Base-by-base conservation (phyloP, 768 basidiomycete species). In the Tricholoma saponaceum region DNA sequence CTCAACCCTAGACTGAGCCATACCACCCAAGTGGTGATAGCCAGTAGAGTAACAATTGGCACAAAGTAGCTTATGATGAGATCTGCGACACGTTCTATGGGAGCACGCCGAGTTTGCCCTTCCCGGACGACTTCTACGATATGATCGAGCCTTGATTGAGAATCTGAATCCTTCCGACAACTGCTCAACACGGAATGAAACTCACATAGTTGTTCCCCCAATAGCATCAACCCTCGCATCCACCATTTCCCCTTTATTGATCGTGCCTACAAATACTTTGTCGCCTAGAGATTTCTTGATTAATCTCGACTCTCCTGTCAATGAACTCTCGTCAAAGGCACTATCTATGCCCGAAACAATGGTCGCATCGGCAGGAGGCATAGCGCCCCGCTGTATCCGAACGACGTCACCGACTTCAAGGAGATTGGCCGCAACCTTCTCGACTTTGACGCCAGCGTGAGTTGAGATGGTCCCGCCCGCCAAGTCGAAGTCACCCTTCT, bases 331-430 rank as follows among this genome's bases (percentile, higher is more conserved):
- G 62, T 94, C 90, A 60, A 95, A 92, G 0, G 74, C 69, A 2
- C 77, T 73, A 32, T 73, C 70, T 1, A 69, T 60, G 2, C 77
- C 76, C 2, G 78, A 69, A 5, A 87, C 71, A 49, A 95, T 74
- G 0, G 76, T 81, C 1, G 88, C 89, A 68, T 95, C 92, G 1
- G 84, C 83, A 14, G 92, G 87, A 5, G 92, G 92, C 1, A 84
- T 85, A 1, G 85, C 77, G 1, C 92, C 92, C n/a, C 82, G 77
- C 51, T 78, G 82, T 20, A 93, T 79, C 20, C 90, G 83, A 46
- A 95, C 79, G 20, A 85, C 71, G 67, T 95, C 92, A 0, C 87
- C 89, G n/a, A 87, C 74, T 64, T 95, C 92, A n/a, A 95, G 79
- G 26, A 89, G 75, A 58, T 85, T 83, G 0, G 80, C 79, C 0